Percentiles rank a stretch among this genome's conserved stretches.
These are phyloP conservation scores for Penicillium salamii DNA, from an alignment of 495 filamentous ascomycete species.

Conservation along the genomic window DNA sequence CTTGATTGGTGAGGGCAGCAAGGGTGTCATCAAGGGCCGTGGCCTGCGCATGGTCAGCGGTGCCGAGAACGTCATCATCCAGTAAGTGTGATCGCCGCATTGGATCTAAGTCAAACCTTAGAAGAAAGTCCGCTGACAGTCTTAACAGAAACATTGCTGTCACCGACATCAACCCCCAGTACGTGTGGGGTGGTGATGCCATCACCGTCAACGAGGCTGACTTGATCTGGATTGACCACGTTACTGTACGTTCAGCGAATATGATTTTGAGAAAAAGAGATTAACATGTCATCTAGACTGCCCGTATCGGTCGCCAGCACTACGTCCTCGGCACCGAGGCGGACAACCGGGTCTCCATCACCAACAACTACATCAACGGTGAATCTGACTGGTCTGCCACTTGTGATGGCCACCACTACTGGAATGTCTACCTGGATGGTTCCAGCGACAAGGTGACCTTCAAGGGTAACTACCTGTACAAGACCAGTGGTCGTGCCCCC, in stretches of 20 bases:
- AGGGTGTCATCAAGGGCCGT: conserved; percentile 41
- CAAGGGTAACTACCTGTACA: conserved; percentile 47
- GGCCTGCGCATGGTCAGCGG: conserved; percentile 44
- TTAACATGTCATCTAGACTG: conserved; percentile 18
- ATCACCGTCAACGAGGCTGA: conserved; percentile 42
- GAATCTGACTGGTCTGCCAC: conserved; percentile 35
- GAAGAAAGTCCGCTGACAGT: background rate
- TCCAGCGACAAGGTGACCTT: conserved; percentile 41
- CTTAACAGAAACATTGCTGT: conserved; percentile 40
- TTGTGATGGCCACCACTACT: conserved; percentile 47
- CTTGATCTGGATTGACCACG: conserved; percentile 48
- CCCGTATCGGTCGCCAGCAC: conserved; percentile 46
- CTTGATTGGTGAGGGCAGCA: conserved; percentile 35
- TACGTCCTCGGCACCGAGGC: conserved; percentile 39
- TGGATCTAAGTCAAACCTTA: background rate
- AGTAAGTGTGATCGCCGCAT: too few relatives aligned
- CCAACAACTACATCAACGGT: conserved; percentile 48
- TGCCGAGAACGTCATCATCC: conserved; percentile 45
- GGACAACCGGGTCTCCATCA: conserved; percentile 41
- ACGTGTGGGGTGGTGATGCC: conserved; percentile 51
- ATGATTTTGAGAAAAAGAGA: background rate
- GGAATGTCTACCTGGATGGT: conserved; percentile 42
- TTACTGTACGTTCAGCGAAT: conserved; percentile 24
- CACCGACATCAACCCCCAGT: conserved; percentile 46
- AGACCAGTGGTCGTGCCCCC: conserved; percentile 40